Evolutionary conservation across 2,329 filamentous ascomycete species (phyloP).

Genomic region (Microascus cirrosus): DNA sequence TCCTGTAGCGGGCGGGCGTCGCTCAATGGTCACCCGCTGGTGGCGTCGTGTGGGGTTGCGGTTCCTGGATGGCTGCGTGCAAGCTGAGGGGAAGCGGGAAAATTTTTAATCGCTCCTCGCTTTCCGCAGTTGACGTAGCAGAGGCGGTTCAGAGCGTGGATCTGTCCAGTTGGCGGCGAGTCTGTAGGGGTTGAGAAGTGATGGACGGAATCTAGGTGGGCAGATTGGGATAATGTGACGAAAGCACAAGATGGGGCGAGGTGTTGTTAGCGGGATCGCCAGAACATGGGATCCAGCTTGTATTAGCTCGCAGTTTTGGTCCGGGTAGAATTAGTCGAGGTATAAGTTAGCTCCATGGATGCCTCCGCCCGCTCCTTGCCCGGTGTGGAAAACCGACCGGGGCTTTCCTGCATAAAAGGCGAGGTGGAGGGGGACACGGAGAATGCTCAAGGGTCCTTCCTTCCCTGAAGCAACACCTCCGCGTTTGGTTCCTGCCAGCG

Average conservation of each 20-base stretch:
- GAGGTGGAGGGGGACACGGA: background rate
- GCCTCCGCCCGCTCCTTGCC: background rate
- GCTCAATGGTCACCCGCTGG: background rate
- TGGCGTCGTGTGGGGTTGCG: background rate
- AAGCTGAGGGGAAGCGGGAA: background rate
- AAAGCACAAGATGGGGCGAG: background rate
- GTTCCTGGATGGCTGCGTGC: background rate
- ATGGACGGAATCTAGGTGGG: background rate
- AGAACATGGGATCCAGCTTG: background rate
- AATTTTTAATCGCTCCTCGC: background rate
- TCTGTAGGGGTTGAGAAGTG: background rate
- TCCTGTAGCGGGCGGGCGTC: background rate
- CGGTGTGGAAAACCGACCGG: background rate
- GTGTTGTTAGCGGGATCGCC: background rate
- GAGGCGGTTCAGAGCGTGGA: background rate
- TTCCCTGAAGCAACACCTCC: background rate
- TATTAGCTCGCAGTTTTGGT: background rate
- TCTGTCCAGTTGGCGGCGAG: background rate
- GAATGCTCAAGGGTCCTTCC: background rate
- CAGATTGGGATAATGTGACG: background rate
- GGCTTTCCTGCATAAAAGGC: background rate
- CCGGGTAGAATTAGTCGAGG: background rate
- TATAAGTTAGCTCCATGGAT: background rate
- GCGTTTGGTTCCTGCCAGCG: background rate
- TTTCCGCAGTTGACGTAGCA: background rate